Base-by-base conservation (phyloP, 257 asterid species). In the Ocimum tenuiflorum region DNA sequence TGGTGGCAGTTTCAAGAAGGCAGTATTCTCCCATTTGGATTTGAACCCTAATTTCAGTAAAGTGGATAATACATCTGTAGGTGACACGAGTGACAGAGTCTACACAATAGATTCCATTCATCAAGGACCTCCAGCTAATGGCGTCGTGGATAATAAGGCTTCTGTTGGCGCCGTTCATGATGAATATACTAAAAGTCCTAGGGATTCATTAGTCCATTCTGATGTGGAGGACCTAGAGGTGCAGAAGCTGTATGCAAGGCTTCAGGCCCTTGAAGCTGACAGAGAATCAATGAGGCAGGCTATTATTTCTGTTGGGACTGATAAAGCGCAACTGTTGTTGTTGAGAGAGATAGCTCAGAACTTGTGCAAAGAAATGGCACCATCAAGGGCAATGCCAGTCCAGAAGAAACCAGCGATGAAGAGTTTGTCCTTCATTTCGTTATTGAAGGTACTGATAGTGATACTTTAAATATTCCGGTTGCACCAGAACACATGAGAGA, bases 281-380 rank as follows among this genome's bases (percentile, higher is more conserved):
- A 83, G 95, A 74, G 97, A 94, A 81, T 88, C 96, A 29, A 90
- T 94, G 99, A 85, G 95, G 85, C 96, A 83, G 81, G 84, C 97
- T 35, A 81, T 94, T 54, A 77, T 94, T 61, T 83, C 97, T 52
- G 81, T 90, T 71, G 89, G 95, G 69, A 94, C 96, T 68, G 99
- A 94, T 76, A 94, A 88, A 81, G 97, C 96, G 59, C 99, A 94
- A 24, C 59, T 94, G 78, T 78, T 83, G 35, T 69, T 94, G 78
- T 70, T 91, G 87, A 91, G 86, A 83, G 97, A 94, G 84, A 94
- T 94, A 42, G 99, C 99, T 78, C 95, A 88, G 79, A 84, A 88
- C 74, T 64, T 91, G 77, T 88, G 90, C 74, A 88, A 88, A 77
- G 96, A 86, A 39, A 87, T 82, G 91, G 60, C 95, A 46, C 88